Evolutionary conservation across 2,329 filamentous ascomycete species (phyloP), one percentile per base, ranked within the genome.

Genomic region (Penicillium sp.): DNA sequence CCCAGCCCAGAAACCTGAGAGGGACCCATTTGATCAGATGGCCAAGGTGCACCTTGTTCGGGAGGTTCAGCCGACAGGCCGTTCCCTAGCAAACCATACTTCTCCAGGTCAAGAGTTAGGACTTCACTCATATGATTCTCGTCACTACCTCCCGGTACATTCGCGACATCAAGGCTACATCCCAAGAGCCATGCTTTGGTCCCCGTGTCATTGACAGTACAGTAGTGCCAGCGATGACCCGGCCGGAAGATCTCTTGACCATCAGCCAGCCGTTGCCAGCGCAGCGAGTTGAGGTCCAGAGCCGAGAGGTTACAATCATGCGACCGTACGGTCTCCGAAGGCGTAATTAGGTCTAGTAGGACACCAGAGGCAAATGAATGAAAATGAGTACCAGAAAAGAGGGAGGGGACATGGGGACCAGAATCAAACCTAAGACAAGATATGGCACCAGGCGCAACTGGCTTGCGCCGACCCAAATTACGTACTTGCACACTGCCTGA

Each of bases 211-310:
- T 97, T 95, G 75, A 97, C 89, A 3, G 91, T 96, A 72, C 94
- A 97, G 71, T 99, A 99, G 73, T 97, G 93, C 94, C 94, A 99
- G 57, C 93, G 86, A 72, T 94, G 97, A n/a, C 89, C 90, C 0
- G 86, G 80, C 64, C 89, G 89, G 76, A 97, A 99, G 33, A 99
- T 88, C 69, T 99, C 94, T 47, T 90, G 88, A 4, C 94, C 94
- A 67, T 97, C 93, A 1, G 93, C 94, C 17, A 99, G 81, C 70
- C 92, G 95, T 73, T 96, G 91, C 94, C 94, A 99, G 45, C 92
- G 87, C 47, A 97, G 77, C 0, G 89, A 88, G 55, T 89, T 88
- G 11, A 99, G 80, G 65, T 99, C 94, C 26, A 99, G 78, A 4
- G 91, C 90, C 0, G 91, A 96, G 22, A 99, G 75, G 19, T 92